Percentiles rank a stretch among this genome's conserved stretches.
Evolutionary conservation across 768 basidiomycete species (phyloP).

Genomic region (Trametes elegans): DNA sequence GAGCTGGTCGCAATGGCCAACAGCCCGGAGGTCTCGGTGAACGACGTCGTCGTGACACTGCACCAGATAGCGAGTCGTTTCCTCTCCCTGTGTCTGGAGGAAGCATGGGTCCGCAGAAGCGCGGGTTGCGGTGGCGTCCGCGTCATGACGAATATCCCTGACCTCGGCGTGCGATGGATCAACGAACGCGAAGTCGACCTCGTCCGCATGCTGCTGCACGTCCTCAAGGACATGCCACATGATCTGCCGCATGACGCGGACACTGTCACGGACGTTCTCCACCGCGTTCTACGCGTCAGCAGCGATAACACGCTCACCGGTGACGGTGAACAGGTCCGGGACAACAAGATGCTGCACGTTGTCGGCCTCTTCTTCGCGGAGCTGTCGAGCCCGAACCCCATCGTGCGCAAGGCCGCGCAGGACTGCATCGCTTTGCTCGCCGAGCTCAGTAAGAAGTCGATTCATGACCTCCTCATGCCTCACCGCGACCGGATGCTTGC

Average conservation of each 20-base stretch:
- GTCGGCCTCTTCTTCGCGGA: constrained; percentile 87
- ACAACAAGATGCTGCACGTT: constrained; percentile 61
- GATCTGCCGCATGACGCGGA: constrained; percentile 83
- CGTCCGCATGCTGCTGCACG: constrained; percentile 84
- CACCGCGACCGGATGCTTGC: constrained; percentile 87
- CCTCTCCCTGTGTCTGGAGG: constrained; percentile 84
- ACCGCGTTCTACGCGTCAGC: constrained; percentile 61
- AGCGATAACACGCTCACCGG: constrained; percentile 36
- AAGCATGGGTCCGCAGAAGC: constrained; percentile 84
- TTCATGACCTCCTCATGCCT: constrained; percentile 76
- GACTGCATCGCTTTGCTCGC: constrained; percentile 77
- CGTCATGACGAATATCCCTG: constrained; percentile 70
- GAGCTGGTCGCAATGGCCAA: constrained; percentile 61
- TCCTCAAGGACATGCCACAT: constrained; percentile 90
- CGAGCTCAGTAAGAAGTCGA: constrained; percentile 64
- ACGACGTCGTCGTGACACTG: constrained; percentile 64
- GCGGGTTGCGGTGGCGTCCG: constrained; percentile 87
- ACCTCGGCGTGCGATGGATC: constrained; percentile 76
- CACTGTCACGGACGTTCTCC: constrained; percentile 75
- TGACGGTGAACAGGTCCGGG: constrained; percentile 20
- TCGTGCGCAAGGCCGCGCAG: constrained; percentile 84
- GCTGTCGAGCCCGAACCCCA: constrained; percentile 79
- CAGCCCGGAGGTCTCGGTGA: constrained; percentile 43
- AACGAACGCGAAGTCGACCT: constrained; percentile 87
- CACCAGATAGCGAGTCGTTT: constrained; percentile 84